Base-by-base conservation (phyloP, 2,329 filamentous ascomycete genomes). In the Rhinocladiella mackenziei region DNA sequence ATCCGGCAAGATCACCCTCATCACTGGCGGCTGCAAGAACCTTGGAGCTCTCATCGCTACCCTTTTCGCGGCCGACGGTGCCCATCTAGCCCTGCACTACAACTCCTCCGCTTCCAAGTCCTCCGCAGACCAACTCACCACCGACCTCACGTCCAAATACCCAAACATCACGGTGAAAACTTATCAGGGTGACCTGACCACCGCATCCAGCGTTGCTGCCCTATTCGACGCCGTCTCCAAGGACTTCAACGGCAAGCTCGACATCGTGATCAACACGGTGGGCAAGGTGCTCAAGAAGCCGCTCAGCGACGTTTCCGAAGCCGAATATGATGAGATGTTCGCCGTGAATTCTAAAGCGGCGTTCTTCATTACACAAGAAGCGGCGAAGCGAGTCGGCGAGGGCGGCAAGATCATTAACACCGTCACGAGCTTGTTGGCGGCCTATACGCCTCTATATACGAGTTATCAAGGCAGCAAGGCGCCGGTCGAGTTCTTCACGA, bases 261-360 rank as follows among this genome's bases (percentile, higher is more conserved):
- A 76, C 52, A 71, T 76, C 43, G 67, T 74, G 3, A 62, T 74
- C 54, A 74, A 74, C 57, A 74, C 70, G 5, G 63, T 74, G 18
- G 72, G 72, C 33, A 74, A 71, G 63, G 70, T 72, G 25, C 54
- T 72, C 25, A 73, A 73, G 64, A 73, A 73, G 59, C 61, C 67
- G 5, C 66, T 71, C 20, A 56, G 56, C 0, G 67, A 70, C 10
- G 67, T 72, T 33, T 59, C 58, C 5, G 71, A 73, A 51, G 61
- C 53, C 7, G 69, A 74, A 48, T 72, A 73, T 47, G 70, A 73
- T 51, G 55, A 59, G 0, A 72, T 73, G 68, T 74, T 72, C 32
- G 69, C 65, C 9, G 60, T 72, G 58, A 72, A 73, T 58, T 71
- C 68, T 50, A 72, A 73, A 50, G 56, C 62, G 0, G 68, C 67